These are phyloP conservation scores for Helichrysum umbraculigerum DNA, from an alignment of 129 eudicot species.

Conservation along the genomic window DNA sequence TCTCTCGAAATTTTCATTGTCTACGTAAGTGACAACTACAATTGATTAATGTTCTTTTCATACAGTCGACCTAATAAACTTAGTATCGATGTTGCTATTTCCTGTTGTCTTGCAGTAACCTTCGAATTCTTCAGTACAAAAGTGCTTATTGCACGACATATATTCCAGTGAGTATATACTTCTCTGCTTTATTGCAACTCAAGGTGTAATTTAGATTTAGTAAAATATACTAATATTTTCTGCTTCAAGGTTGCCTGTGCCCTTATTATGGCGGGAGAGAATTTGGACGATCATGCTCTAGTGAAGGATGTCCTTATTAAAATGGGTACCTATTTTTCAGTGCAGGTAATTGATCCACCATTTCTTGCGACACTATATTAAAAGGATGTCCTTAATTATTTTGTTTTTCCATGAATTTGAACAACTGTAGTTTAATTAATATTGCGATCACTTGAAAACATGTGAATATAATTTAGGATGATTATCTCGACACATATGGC, in stretches of 20 bases:
- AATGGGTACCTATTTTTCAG: constrained; percentile 76
- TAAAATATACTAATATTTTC: neutral
- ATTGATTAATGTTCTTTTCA: neutral
- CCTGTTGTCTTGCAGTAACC: constrained; percentile 50
- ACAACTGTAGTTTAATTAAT: too few species aligned
- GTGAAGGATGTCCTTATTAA: constrained; percentile 61
- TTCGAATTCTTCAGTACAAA: constrained; percentile 73
- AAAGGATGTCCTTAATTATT: too few species aligned
- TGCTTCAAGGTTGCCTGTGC: constrained; percentile 66
- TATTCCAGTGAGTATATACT: constrained; percentile 73
- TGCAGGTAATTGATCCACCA: constrained; percentile 54
- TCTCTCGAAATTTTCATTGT: constrained; percentile 62
- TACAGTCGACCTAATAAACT: too few species aligned
- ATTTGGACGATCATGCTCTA: constrained; percentile 53
- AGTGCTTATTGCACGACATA: constrained; percentile 71
- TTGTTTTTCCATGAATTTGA: too few species aligned
- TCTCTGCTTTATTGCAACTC: too few species aligned
- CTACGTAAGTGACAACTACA: constrained; percentile 40
- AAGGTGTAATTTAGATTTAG: too few species aligned
- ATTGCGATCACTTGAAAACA: too few species aligned
- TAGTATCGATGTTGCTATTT: too few species aligned
- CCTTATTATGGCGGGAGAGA: constrained; percentile 69
- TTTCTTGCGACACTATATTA: too few species aligned
- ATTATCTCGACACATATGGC: constrained; percentile 70
- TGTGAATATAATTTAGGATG: constrained; percentile 45